Percentiles rank a stretch among this genome's conserved stretches.
Evolutionary conservation across 2,329 filamentous ascomycete species (phyloP).

Genomic region (Amesomyces nigricolor): DNA sequence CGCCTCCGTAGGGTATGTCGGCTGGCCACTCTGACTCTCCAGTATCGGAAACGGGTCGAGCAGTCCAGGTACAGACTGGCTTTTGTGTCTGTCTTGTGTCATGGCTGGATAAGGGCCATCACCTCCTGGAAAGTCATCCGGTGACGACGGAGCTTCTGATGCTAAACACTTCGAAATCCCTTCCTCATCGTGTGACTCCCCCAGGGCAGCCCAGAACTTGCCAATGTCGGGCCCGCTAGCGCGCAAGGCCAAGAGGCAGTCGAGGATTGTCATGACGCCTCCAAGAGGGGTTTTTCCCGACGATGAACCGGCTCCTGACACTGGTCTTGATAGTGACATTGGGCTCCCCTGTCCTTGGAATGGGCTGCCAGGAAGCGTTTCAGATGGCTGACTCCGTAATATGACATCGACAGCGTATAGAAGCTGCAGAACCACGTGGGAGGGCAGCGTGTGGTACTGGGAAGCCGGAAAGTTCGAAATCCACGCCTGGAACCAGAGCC

Average conservation of each 20-base stretch:
- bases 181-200: constrained; percentile 1
- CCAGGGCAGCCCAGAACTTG: constrained; percentile 13
- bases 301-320: too few species aligned
- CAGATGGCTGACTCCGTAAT: neutral
- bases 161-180: too few species aligned
- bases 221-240: constrained; percentile 1
- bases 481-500: constrained; percentile 11
- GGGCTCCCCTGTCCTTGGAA: too few species aligned
- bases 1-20: neutral
- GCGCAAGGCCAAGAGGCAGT: constrained; percentile 4
- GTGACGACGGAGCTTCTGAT: too few species aligned
- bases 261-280: neutral
- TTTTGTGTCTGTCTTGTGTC: neutral
- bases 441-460: constrained; percentile 5
- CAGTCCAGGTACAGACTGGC: neutral
- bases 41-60: neutral
- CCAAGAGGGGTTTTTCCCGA: neutral
- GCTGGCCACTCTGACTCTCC: neutral
- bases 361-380: too few species aligned
- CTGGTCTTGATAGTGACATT: too few species aligned
- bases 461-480: constrained; percentile 1
- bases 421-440: constrained; percentile 8
- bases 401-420: constrained; percentile 1
- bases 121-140: neutral
- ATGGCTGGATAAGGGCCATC: neutral